These are phyloP conservation scores for Elymus sibiricus DNA, from an alignment of 176 grass and related monocot genomes.

Conservation along the genomic window DNA sequence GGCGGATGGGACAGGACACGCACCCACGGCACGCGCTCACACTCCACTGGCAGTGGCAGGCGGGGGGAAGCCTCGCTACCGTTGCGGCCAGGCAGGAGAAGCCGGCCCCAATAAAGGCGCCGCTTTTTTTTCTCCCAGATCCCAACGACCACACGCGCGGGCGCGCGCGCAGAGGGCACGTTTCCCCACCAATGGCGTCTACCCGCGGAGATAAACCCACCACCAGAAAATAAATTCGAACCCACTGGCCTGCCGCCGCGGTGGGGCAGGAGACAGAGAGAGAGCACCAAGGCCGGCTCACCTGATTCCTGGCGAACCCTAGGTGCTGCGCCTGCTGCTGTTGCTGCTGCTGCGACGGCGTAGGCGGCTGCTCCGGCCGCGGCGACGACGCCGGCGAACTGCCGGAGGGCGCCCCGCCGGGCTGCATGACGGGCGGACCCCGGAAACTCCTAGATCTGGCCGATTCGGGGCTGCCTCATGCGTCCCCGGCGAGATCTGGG, in stretches of 20 bases:
- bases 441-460: neutral
- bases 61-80: neutral
- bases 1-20: constrained; percentile 7
- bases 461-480: neutral
- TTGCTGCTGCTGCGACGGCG: neutral
- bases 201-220: neutral
- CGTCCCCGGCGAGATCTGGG: neutral
- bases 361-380: constrained; percentile 9
- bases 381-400: constrained; percentile 52
- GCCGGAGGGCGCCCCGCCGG: constrained; percentile 31
- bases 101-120: constrained; percentile 21
- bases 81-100: constrained; percentile 29
- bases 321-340: constrained; percentile 40
- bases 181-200: constrained; percentile 41
- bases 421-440: constrained; percentile 27
- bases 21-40: neutral
- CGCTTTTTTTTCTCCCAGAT: constrained; percentile 37
- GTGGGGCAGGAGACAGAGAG: neutral
- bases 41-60: neutral
- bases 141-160: constrained; percentile 36
- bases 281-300: neutral
- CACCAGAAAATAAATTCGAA: constrained; percentile 31
- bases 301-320: constrained; percentile 52
- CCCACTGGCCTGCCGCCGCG: neutral
- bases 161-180: neutral